Conservation (phyloP, 1,139 yeast genomes). For the Suhomyces chickasaworum region DNA sequence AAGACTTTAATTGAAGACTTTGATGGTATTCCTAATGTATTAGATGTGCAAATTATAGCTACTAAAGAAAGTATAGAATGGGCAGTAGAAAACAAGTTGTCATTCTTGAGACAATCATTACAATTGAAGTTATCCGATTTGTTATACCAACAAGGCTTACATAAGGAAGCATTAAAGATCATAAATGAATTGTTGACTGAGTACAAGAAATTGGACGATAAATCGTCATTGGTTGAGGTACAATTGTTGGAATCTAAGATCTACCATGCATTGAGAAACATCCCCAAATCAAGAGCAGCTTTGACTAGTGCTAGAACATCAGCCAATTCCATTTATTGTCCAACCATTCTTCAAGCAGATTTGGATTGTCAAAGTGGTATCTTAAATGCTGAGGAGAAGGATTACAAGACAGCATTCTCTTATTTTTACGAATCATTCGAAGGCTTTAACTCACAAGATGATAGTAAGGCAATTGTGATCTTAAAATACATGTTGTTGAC, state of each 20-base stretch:
- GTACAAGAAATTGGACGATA: conserved; percentile 92
- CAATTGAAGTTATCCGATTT: conserved; percentile 81
- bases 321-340: conserved; percentile 94
- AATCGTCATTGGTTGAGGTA: conserved; percentile 91
- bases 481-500: conserved; percentile 90
- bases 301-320: conserved; percentile 95
- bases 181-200: conserved; percentile 75
- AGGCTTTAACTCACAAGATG: conserved; percentile 68
- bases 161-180: conserved; percentile 71
- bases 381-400: conserved; percentile 94
- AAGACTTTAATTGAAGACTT: conserved; percentile 76
- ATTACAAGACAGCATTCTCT: conserved; percentile 93
- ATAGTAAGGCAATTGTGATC: conserved; percentile 70
- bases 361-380: conserved; percentile 95
- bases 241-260: conserved; percentile 89
- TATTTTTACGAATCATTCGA: conserved; percentile 95
- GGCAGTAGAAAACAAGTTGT: conserved; percentile 81
- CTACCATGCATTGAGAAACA: conserved; percentile 87
- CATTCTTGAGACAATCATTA: conserved; percentile 84
- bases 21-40: conserved; percentile 65
- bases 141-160: conserved; percentile 64
- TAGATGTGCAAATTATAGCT: conserved; percentile 71
- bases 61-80: conserved; percentile 83
- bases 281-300: conserved; percentile 91
- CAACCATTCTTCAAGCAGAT: conserved; percentile 93